Evolutionary conservation across 75 land plant species (phyloP).

Genomic region (Pinus taeda): DNA sequence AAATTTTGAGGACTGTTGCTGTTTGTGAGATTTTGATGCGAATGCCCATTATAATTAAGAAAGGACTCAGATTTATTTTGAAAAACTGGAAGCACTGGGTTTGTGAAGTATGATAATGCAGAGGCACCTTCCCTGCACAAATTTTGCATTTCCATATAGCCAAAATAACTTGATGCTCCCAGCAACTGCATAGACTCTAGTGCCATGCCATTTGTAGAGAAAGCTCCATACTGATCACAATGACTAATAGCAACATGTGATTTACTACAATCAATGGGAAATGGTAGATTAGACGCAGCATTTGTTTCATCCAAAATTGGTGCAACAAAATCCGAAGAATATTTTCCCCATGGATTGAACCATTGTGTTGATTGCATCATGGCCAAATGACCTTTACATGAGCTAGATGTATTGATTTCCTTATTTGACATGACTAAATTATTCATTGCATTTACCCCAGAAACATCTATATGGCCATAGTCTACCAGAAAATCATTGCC

Average conservation of each 20-base stretch:
- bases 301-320: constrained; percentile 1
- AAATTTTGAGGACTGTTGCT: too few relatives aligned
- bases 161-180: too few relatives aligned
- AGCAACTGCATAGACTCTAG: too few relatives aligned
- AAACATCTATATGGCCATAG: background rate
- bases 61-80: too few relatives aligned
- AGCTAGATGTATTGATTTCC: constrained; percentile 1
- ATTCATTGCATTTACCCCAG: background rate
- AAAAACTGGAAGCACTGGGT: too few relatives aligned
- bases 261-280: background rate
- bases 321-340: background rate
- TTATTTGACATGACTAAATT: background rate
- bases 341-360: constrained; percentile 4
- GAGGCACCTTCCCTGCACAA: too few relatives aligned
- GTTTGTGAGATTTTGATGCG: too few relatives aligned
- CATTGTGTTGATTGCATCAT: background rate
- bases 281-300: background rate
- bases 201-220: background rate
- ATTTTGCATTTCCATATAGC: too few relatives aligned
- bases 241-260: background rate
- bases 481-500: background rate
- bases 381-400: background rate
- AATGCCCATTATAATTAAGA: too few relatives aligned
- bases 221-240: background rate
- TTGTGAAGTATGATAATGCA: too few relatives aligned